Percentiles rank a stretch among this genome's conserved stretches.
These are phyloP conservation scores for Pyrus bretschneideri DNA, from an alignment of 306 rosid genomes.

Conservation along the genomic window DNA sequence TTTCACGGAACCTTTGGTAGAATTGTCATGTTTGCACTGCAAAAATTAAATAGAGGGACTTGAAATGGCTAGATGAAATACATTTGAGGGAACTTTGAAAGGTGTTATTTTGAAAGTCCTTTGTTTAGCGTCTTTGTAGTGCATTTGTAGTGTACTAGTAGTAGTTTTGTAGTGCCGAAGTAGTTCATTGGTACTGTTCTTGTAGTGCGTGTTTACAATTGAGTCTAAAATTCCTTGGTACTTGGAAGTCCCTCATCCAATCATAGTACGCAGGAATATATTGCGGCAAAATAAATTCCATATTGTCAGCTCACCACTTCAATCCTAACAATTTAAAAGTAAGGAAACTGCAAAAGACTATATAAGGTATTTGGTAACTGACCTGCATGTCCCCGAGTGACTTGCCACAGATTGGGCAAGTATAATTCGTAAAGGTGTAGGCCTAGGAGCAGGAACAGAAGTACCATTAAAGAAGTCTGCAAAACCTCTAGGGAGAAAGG, in stretches of 20 bases:
- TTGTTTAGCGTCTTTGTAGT: background rate
- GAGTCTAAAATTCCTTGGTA: background rate
- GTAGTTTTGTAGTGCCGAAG: background rate
- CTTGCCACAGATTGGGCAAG: slow-evolving; percentile 91
- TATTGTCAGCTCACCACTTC: background rate
- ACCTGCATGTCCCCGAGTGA: slow-evolving; percentile 99
- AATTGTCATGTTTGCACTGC: no score
- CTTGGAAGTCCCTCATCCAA: background rate
- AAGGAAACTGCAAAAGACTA: background rate
- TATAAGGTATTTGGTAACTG: slow-evolving; percentile 23
- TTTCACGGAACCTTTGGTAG: background rate
- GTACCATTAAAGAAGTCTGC: slow-evolving; percentile 14
- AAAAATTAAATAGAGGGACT: no score
- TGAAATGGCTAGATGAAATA: no score
- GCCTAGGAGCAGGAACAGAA: slow-evolving; percentile 51
- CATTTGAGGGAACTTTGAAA: background rate
- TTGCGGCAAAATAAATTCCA: background rate
- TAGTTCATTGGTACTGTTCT: background rate
- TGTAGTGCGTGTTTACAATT: background rate
- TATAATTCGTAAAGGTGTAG: slow-evolving; percentile 62
- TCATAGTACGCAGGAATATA: background rate
- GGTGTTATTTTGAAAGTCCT: background rate
- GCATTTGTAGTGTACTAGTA: background rate
- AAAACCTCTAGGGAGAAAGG: background rate
- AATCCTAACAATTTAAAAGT: background rate